Base-by-base conservation (phyloP, 1,284 basidiomycete genomes). In the Naganishia sp. region DNA sequence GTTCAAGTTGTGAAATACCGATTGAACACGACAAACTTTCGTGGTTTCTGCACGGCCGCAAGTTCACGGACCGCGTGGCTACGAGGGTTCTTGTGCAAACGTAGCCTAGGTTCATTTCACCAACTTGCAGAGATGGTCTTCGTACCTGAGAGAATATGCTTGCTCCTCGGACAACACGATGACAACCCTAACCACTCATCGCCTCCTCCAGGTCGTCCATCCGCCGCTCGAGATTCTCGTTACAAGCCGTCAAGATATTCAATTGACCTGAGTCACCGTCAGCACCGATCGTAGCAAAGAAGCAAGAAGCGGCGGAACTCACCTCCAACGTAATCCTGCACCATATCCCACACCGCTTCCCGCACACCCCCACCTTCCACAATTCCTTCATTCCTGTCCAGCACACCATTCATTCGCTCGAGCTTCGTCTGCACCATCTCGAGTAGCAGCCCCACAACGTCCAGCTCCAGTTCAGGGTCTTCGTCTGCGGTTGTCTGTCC, bases 371-470 rank as follows among this genome's bases (percentile, higher is more conserved):
- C 83, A 11, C 85, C 71, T 10, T 70, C 71, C 5, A 66, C 66
- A 28, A 55, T 67, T 3, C 74, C 69, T 18, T 65, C 67, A 48
- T 70, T 68, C 4, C 6, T 61, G 70, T 71, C 49, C 69, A 39
- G 11, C 21, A 57, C 57, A 13, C 63, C 70, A 18, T 85, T 85
- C 25, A 90, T 79, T 21, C 82, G 84, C 13, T 82, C 81, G 48
- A 87, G 72, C 69, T 88, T 79, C 23, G 79, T 76, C 66, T 84
- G 80, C 9, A 86, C 79, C 88, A 92, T 90, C 39, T 86, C 84
- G 11, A 80, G 81, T 66, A 92, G 74, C 73, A 84, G 81, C 11
- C 83, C 85, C 23, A 77, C 68, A 1, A 79, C 78, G 44, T 80
- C 77, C 50, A 80, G 68, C 28, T 88, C 86, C 0, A 87, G 84